These are phyloP conservation scores for Zoysia japonica DNA, from an alignment of 176 grass and related monocot genomes.

Conservation along the genomic window DNA sequence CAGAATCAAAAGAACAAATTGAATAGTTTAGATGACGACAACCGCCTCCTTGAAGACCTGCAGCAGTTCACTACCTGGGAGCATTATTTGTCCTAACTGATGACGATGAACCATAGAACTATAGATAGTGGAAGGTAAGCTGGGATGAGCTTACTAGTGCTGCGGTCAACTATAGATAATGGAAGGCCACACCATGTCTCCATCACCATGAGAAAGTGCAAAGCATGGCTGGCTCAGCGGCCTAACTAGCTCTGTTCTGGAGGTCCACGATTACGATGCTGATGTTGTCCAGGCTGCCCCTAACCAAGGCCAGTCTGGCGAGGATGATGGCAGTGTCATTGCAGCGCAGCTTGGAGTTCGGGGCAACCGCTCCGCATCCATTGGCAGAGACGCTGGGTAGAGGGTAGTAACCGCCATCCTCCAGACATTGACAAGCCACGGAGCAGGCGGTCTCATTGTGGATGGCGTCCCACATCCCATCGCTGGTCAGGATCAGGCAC, in stretches of 20 bases:
- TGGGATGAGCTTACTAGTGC: neutral
- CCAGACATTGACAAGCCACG: no score
- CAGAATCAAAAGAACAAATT: conserved; percentile 31
- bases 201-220: neutral
- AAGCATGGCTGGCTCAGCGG: neutral
- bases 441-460: no score
- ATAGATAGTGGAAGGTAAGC: neutral
- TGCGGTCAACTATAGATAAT: no score
- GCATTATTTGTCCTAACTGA: neutral
- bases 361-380: neutral
- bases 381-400: no score
- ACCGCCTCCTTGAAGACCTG: neutral
- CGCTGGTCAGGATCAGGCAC: conserved; percentile 18
- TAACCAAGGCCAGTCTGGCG: conserved; percentile 56
- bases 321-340: conserved; percentile 46
- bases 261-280: conserved; percentile 72
- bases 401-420: no score
- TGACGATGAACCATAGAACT: neutral
- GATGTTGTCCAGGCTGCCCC: conserved; percentile 63
- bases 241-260: conserved; percentile 7
- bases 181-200: neutral
- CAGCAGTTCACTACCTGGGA: neutral
- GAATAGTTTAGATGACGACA: conserved; percentile 27
- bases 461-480: no score
- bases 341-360: conserved; percentile 49